Evolutionary conservation across 306 rosid species (phyloP).

Genomic region (Coriaria nepalensis): DNA sequence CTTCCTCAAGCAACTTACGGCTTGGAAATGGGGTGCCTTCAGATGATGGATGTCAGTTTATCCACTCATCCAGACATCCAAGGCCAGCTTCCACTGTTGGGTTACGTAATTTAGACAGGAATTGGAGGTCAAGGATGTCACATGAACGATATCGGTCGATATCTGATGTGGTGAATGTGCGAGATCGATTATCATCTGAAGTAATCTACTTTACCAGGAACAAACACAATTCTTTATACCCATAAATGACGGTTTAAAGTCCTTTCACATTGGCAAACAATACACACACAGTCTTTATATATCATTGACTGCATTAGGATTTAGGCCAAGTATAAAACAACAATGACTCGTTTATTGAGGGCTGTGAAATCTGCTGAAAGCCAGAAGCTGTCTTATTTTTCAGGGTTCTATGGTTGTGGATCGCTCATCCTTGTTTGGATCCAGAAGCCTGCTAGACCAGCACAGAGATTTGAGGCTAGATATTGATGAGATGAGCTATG

Average conservation of each 20-base stretch:
- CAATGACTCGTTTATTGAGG: neutral
- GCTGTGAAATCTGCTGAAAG: neutral
- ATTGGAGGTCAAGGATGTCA: slow-evolving; percentile 57
- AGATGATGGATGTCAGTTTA: slow-evolving; percentile 46
- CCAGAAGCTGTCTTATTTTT: slow-evolving; percentile 1
- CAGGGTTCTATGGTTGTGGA: slow-evolving; percentile 70
- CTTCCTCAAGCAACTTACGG: slow-evolving; percentile 46
- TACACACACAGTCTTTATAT: too few relatives aligned
- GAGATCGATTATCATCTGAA: slow-evolving; percentile 43
- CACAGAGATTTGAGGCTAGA: slow-evolving; percentile 89
- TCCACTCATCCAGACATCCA: slow-evolving; percentile 44
- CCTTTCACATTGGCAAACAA: neutral
- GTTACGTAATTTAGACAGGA: slow-evolving; percentile 52
- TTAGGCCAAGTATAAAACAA: neutral
- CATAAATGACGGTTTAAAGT: too few relatives aligned
- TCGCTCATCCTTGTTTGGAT: slow-evolving; percentile 40
- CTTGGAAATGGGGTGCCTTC: slow-evolving; percentile 40
- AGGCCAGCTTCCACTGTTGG: slow-evolving; percentile 36
- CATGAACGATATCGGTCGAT: slow-evolving; percentile 37
- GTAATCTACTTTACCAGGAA: slow-evolving; percentile 12
- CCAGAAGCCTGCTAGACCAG: slow-evolving; percentile 58
- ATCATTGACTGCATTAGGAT: neutral
- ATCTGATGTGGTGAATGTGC: slow-evolving; percentile 32
- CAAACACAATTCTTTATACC: neutral
- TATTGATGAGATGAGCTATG: slow-evolving; percentile 72